Conservation (phyloP, 2,329 filamentous ascomycete genomes). For the Aspergillus felis region DNA sequence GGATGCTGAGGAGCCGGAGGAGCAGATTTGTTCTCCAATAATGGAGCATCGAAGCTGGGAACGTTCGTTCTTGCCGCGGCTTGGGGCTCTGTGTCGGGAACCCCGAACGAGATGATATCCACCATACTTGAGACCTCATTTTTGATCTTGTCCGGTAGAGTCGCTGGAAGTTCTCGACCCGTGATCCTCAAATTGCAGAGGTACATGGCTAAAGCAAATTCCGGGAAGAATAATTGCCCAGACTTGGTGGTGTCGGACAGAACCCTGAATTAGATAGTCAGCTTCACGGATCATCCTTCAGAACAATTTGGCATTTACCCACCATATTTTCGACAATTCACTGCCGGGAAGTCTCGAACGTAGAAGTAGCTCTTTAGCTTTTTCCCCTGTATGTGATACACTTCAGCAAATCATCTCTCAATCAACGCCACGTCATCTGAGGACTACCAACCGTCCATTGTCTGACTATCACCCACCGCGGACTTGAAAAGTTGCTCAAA, state of each 20-base stretch:
- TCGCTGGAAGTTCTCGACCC: slow-evolving; percentile 71
- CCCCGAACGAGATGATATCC: slow-evolving; percentile 94
- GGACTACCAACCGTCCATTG: slow-evolving; percentile 64
- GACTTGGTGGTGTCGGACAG: slow-evolving; percentile 94
- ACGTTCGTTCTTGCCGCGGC: slow-evolving; percentile 60
- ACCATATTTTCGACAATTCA: slow-evolving; percentile 91
- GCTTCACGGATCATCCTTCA: slow-evolving; percentile 1
- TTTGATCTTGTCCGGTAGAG: slow-evolving; percentile 77
- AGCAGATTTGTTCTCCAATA: slow-evolving; percentile 46
- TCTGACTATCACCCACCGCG: slow-evolving; percentile 76
- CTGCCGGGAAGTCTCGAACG: slow-evolving; percentile 85
- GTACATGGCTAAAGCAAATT: slow-evolving; percentile 98
- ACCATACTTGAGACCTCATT: slow-evolving; percentile 99
- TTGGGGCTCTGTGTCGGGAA: slow-evolving; percentile 66
- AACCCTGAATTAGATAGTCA: slow-evolving; percentile 56
- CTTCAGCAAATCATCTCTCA: slow-evolving; percentile 11
- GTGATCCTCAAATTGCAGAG: slow-evolving; percentile 91
- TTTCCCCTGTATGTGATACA: slow-evolving; percentile 54
- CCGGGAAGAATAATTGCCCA: slow-evolving; percentile 91
- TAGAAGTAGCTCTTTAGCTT: slow-evolving; percentile 82
- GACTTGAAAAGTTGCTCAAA: slow-evolving; percentile 98
- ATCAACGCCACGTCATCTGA: background rate
- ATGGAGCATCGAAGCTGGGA: slow-evolving; percentile 63
- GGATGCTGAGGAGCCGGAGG: slow-evolving; percentile 60
- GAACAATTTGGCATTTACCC: slow-evolving; percentile 23